Conservation (phyloP, 805 yeast species). For the Saccharomycopsis fibuligera region DNA sequence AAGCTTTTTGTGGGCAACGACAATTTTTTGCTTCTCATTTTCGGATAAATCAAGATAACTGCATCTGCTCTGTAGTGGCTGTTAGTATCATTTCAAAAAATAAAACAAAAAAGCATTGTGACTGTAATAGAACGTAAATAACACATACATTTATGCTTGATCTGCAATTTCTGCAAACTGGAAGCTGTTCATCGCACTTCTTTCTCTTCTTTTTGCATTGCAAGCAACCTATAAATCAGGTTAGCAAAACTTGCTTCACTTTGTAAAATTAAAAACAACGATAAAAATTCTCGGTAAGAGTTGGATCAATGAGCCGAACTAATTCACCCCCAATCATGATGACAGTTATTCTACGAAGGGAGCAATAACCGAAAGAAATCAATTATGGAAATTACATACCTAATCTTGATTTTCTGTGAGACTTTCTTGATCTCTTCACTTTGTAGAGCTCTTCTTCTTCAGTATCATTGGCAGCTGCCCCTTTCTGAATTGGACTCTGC, state of each 20-base stretch:
- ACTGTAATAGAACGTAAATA: not conserved
- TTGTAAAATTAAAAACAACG: too few relatives aligned
- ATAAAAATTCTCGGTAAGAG: not conserved
- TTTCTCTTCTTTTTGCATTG: conserved; percentile 11
- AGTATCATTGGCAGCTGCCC: not conserved
- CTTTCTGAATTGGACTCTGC: too few relatives aligned
- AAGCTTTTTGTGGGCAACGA: conserved; percentile 1
- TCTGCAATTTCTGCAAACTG: conserved; percentile 6
- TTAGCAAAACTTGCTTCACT: too few relatives aligned
- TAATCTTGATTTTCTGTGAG: conserved; percentile 10
- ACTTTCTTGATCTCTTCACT: conserved; percentile 3
- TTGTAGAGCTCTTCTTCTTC: not conserved
- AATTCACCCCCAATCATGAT: too few relatives aligned
- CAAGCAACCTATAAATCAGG: conserved; percentile 9
- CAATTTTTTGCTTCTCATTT: conserved; percentile 1
- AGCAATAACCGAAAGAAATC: not conserved
- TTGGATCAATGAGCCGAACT: not conserved
- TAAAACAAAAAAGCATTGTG: too few relatives aligned
- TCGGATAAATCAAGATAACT: conserved; percentile 5
- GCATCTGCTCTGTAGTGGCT: conserved; percentile 1
- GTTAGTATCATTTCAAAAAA: not conserved
- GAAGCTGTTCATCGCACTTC: conserved; percentile 12
- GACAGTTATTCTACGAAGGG: too few relatives aligned
- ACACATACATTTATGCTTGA: not conserved
- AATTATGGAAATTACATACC: not conserved